Base-by-base conservation (phyloP, 2,329 filamentous ascomycete species). In the Phymatotrichopsis omnivora region DNA sequence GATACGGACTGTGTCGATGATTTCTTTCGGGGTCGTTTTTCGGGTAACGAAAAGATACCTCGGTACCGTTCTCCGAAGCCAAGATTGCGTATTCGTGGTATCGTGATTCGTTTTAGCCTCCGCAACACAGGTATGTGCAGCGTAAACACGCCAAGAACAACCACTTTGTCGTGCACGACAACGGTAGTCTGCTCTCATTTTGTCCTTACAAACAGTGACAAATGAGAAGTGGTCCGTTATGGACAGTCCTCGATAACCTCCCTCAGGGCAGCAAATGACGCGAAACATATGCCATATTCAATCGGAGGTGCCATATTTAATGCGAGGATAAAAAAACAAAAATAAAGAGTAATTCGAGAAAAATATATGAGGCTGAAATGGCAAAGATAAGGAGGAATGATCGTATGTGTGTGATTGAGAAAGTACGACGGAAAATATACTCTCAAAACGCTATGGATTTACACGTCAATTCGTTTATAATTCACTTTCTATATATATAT, bases 171-270 rank as follows among this genome's bases (percentile, higher is more conserved):
- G 10, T 20, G 34, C 11, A 3, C 25, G 34, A 38, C 42, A 45
- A 22, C 14, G 27, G 19, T 39, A 45, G 20, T 39, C 27, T 0
- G 14, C 33, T 25, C 7, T 0, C 1, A 3, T 23, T 4, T 19
- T 2, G 20, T 45, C 42, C 24, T 45, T 45, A 14, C 46, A 43
- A 4, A 46, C 30, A 7, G 43, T 42, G 20, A 38, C 46, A 29
- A 50, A 50, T 32, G 42, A 38, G 34, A 50, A 47, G 27, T 50
- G 44, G 28, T 50, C 47, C 24, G 34, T 22, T 20, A 47, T 47
- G 10, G 47, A 50, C 47, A 50, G 33, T 50, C 43, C 14, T 50
- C 35, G 19, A 50, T 42, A 16, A 34, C 38, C 23, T 45, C 47
- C 20, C 45, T 50, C 29, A 50, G 45, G 11, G 41, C 32, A 7